Evolutionary conservation across 805 yeast genomes (phyloP), one percentile per base, ranked within the genome.

Genomic region (Saturnispora sekii): DNA sequence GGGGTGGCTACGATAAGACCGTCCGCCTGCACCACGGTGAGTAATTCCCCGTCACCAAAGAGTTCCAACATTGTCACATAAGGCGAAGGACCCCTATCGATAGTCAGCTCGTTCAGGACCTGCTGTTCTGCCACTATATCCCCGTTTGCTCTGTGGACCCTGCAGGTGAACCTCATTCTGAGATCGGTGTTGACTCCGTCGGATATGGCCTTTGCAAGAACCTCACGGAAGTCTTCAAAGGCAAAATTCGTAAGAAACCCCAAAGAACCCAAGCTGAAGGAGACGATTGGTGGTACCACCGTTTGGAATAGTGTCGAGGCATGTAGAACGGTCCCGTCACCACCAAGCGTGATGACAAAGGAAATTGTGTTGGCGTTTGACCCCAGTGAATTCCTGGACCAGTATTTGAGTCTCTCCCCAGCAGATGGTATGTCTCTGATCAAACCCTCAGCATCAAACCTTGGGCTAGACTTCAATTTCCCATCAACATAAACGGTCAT

Each of bases 1-100:
- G 97, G 97, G 0, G 97, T 88, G 1, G 96, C 94, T 31, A 89
- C 73, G 45, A 90, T 89, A 14, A 89, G 67, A 0, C 97, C 97
- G 63, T 89, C 97, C 1, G 96, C 96, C 61, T 87, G 96, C 1
- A 94, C 93, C 18, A 85, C 82, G 0, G 97, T 89, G 45, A 89
- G 67, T 30, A 88, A 66, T 10, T 85, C 77, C 21, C 84, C 87
- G 61, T 90, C 93, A 3, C 96, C 96, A 55, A 84, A 89, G 21
- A 90, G 65, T 58, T 90, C 97, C 46, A 90, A 70, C 75, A 82
- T 84, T 0, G 96, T 84, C 8, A 89, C 85, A 66, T 80, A 88
- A 0, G 97, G 96, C 30, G 89, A 81, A 3, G 96, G 96, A 0
- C 97, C 97, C 41, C 97, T 70, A 59, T 89, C 97, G 26, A 90